Conservation (phyloP, 257 asterid genomes). For the Eustoma russellianum region DNA sequence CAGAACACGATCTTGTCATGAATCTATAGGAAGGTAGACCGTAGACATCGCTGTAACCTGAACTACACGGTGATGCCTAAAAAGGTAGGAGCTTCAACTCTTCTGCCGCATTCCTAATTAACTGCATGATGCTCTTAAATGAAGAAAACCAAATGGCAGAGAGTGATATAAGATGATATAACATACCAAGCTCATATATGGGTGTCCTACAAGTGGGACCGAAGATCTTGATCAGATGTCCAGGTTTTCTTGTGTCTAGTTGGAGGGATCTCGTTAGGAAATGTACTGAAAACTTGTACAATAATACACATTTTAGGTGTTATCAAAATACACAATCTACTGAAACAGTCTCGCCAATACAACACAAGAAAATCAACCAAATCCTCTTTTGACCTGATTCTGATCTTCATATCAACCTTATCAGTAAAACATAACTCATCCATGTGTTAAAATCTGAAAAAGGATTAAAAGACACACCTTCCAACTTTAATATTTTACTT, state of each 20-base stretch:
- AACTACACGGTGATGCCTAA: conserved; percentile 18
- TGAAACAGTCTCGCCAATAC: too few species aligned
- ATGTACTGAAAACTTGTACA: too few species aligned
- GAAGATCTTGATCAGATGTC: conserved; percentile 11
- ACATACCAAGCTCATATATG: not conserved
- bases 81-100: conserved; percentile 4
- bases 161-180: too few species aligned
- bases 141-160: not conserved
- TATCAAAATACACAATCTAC: too few species aligned
- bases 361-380: too few species aligned
- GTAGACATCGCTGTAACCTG: conserved; percentile 18
- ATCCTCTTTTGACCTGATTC: not conserved
- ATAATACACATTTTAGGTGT: too few species aligned
- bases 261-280: too few species aligned
- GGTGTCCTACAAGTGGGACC: conserved; percentile 4
- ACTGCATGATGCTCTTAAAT: conserved; percentile 11
- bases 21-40: conserved; percentile 14
- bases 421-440: not conserved
- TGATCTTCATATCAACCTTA: conserved; percentile 3
- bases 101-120: conserved; percentile 19
- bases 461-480: too few species aligned
- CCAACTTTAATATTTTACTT: too few species aligned
- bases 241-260: not conserved
- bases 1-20: not conserved
- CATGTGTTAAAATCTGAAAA: not conserved